These are phyloP conservation scores for Leptomonas pyrrhocoris DNA, from an alignment of 208 protist genomes.

Conservation along the genomic window DNA sequence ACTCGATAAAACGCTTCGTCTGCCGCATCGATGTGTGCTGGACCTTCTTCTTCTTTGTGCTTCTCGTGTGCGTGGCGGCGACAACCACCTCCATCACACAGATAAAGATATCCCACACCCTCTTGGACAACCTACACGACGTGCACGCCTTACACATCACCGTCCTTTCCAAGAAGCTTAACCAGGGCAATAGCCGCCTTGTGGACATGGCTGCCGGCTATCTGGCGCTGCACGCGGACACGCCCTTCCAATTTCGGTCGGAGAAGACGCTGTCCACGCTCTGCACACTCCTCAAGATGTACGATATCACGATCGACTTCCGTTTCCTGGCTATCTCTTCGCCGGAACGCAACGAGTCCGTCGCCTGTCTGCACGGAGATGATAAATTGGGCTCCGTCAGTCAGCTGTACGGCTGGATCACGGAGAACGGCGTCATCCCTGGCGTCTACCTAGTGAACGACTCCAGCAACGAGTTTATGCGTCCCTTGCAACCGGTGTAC, in stretches of 20 bases:
- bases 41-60: conserved; percentile 3
- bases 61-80: too few relatives aligned
- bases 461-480: conserved; percentile 1
- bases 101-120: neutral
- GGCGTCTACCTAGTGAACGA: conserved; percentile 18
- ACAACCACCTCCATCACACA: conserved; percentile 2
- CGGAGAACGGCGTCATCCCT: conserved; percentile 16
- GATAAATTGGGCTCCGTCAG: neutral
- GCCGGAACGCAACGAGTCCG: neutral
- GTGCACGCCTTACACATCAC: neutral
- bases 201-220: neutral
- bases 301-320: neutral
- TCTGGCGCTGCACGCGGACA: neutral
- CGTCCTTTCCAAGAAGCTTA: neutral
- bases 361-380: conserved; percentile 7
- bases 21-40: conserved; percentile 22
- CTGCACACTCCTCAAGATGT: conserved; percentile 1
- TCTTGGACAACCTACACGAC: neutral
- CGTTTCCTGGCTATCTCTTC: neutral
- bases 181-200: neutral
- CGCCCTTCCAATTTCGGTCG: neutral
- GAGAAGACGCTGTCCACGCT: conserved; percentile 3
- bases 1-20: conserved; percentile 7
- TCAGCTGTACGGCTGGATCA: neutral
- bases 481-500: conserved; percentile 2